Evolutionary conservation across 2,329 filamentous ascomycete species (phyloP), one percentile per base, ranked within the genome.

Genomic region (Aureobasidium sp.): DNA sequence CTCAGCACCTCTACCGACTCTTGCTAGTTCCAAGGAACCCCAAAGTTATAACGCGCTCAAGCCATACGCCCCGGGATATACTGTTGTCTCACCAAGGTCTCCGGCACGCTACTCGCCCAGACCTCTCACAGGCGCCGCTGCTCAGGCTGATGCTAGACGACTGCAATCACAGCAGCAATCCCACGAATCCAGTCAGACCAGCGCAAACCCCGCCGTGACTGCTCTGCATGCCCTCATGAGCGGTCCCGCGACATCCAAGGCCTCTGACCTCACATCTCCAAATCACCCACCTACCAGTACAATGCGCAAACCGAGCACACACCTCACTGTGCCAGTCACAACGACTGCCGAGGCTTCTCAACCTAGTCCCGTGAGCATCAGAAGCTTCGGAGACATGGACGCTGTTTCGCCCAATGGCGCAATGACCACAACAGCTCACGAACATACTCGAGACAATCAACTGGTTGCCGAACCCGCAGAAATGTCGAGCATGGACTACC

Each of bases 371-470:
- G 76, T 78, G 44, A 83, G 80, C 68, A 70, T 81, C 58, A 79
- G 78, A 10, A 82, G 81, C 65, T 81, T 82, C 67, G 81, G 77
- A 48, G 79, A 81, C 30, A 69, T 76, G 16, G 82, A 85, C 48
- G 72, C 75, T 16, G 72, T 63, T 36, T 61, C 75, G 34, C 61
- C 64, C 39, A 55, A 37, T n/a, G 54, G 54, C 13, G 64, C 67
- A 10, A 69, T 71, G 68, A 78, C 79, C 30, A 76, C 76, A 39
- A 81, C 82, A 44, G 53, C 63, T 45, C 66, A 67, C 32, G 57
- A 59, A 5, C 57, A 49, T 8, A n/a, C 29, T 16, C 57, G 57
- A 2, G 57, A 59, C 5, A 2, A 14, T 11, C 57, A 59, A 32
- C 70, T 69, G 61, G 69, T 72, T 44, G 71, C 70, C 45, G 71